Percentiles rank a stretch among this genome's conserved stretches.
phyloP scores from a whole-genome alignment of 1,284 basidiomycete species.

The Microstroma glucosiphilum region DNA sequence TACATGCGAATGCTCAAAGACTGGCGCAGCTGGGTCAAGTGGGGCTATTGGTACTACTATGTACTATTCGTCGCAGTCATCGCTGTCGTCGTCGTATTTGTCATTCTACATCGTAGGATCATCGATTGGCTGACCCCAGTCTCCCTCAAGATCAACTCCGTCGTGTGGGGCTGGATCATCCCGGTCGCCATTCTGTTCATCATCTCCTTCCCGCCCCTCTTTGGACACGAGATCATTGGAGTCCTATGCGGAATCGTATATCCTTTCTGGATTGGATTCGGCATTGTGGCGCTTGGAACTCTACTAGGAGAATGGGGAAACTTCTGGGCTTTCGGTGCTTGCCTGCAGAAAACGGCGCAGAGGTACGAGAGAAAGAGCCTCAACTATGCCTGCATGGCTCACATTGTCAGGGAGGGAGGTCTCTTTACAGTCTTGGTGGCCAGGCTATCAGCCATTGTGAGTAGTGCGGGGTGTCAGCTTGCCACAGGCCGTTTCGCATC shows the following conservation, averaged over 20 bases:
- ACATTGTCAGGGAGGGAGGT: constrained; percentile 70
- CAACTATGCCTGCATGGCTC: constrained; percentile 69
- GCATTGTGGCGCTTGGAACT: constrained; percentile 35
- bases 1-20: constrained; percentile 20
- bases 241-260: constrained; percentile 67
- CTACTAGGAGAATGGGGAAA: constrained; percentile 35
- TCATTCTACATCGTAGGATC: constrained; percentile 60
- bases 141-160: constrained; percentile 60
- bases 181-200: constrained; percentile 73
- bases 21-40: constrained; percentile 31
- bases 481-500: too few species aligned
- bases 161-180: constrained; percentile 67
- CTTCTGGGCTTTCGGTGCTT: constrained; percentile 59
- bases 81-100: constrained; percentile 56
- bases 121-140: constrained; percentile 63
- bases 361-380: constrained; percentile 68
- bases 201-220: constrained; percentile 56
- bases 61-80: constrained; percentile 45
- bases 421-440: constrained; percentile 67
- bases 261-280: constrained; percentile 46
- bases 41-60: constrained; percentile 52
- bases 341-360: constrained; percentile 60
- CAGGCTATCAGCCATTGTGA: constrained; percentile 64
- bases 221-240: constrained; percentile 70
- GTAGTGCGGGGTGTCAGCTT: too few species aligned